These are phyloP conservation scores for Boletellus ananas DNA, from an alignment of 768 basidiomycete species.

Conservation along the genomic window DNA sequence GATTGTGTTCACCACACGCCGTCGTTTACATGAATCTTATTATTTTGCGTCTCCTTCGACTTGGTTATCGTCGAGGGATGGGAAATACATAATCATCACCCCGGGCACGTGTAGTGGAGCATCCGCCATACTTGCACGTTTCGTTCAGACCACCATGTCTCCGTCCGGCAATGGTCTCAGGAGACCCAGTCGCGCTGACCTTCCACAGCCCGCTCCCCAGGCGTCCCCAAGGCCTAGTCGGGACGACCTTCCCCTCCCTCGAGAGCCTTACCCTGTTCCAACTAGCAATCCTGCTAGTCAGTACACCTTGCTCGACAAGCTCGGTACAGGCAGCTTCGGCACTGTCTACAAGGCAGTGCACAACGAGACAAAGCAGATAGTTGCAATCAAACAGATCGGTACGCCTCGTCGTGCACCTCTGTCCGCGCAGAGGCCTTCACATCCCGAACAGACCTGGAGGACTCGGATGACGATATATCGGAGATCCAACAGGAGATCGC, in stretches of 20 bases:
- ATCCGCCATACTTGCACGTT: slow-evolving; percentile 17
- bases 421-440: slow-evolving; percentile 1
- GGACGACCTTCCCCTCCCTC: slow-evolving; percentile 39
- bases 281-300: slow-evolving; percentile 83
- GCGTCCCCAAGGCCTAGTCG: slow-evolving; percentile 40
- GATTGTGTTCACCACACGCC: slow-evolving; percentile 13
- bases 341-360: slow-evolving; percentile 97
- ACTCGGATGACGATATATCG: slow-evolving; percentile 96
- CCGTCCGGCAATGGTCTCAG: slow-evolving; percentile 37
- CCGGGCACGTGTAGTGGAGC: slow-evolving; percentile 27
- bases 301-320: slow-evolving; percentile 89
- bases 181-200: slow-evolving; percentile 36
- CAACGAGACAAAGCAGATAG: slow-evolving; percentile 89
- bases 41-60: slow-evolving; percentile 34
- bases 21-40: slow-evolving; percentile 30
- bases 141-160: slow-evolving; percentile 40
- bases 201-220: slow-evolving; percentile 34
- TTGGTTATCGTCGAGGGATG: background rate
- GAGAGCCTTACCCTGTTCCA: slow-evolving; percentile 67
- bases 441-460: slow-evolving; percentile 74
- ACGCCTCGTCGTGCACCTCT: slow-evolving; percentile 28
- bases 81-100: slow-evolving; percentile 2
- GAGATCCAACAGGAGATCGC: slow-evolving; percentile 99
- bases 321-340: slow-evolving; percentile 97
- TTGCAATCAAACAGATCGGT: slow-evolving; percentile 99